phyloP scores from a whole-genome alignment of 495 filamentous ascomycete species.

The Aspergillus coremiiformis region DNA sequence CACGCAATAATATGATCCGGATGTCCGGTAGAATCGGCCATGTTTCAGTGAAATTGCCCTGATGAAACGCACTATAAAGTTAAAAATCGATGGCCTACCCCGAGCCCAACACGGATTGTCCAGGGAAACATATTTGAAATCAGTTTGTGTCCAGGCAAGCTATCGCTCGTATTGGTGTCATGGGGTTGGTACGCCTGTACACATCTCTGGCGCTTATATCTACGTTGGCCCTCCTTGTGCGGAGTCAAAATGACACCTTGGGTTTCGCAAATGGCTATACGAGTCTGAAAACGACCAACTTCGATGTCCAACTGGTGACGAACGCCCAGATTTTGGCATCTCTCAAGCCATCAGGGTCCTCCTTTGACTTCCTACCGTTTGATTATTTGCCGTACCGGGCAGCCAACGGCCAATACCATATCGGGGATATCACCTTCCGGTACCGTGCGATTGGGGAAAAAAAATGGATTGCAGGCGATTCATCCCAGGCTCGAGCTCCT shows the following conservation, averaged over 20 bases:
- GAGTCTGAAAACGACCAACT: constrained; percentile 28
- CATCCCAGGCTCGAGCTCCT: constrained; percentile 21
- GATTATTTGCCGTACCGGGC: constrained; percentile 33
- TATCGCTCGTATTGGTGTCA: background rate
- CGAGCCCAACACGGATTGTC: too few relatives aligned
- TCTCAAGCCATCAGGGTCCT: constrained; percentile 24
- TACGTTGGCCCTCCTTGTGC: background rate
- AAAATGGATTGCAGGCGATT: constrained; percentile 3
- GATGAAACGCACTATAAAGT: too few relatives aligned
- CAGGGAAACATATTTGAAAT: background rate
- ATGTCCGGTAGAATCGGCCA: too few relatives aligned
- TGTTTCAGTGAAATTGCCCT: too few relatives aligned
- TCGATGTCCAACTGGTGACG: constrained; percentile 29
- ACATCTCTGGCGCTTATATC: background rate
- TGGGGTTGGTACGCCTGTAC: background rate
- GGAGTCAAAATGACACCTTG: background rate
- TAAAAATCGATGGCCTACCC: too few relatives aligned
- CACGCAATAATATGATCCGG: too few relatives aligned
- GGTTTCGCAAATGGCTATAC: constrained; percentile 18
- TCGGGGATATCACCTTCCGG: constrained; percentile 44
- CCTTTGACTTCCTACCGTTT: constrained; percentile 45
- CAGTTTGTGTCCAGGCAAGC: too few relatives aligned
- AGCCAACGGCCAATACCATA: constrained; percentile 43
- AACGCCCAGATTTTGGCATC: constrained; percentile 33
- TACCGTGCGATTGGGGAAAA: constrained; percentile 25